Percentiles rank a stretch among this genome's conserved stretches.
phyloP scores from a whole-genome alignment of 768 basidiomycete species.

The Termitomyces sp. region DNA sequence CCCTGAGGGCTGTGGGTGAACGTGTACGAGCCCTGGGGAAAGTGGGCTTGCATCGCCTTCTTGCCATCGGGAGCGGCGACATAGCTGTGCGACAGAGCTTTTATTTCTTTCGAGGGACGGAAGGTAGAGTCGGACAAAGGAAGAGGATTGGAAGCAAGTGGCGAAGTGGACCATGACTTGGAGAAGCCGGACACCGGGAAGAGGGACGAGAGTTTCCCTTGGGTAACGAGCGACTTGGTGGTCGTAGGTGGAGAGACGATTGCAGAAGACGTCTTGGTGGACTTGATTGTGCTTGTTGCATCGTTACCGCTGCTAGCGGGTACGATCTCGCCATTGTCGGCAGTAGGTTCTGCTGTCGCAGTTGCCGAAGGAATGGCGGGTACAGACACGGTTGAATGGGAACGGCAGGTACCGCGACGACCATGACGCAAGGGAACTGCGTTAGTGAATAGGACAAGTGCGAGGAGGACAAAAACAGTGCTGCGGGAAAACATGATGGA shows the following conservation, averaged over 20 bases:
- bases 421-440: slow-evolving; percentile 16
- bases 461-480: slow-evolving; percentile 18
- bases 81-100: slow-evolving; percentile 34
- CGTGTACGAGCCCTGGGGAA: slow-evolving; percentile 54
- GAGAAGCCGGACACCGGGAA: slow-evolving; percentile 34
- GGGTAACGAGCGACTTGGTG: slow-evolving; percentile 2
- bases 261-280: slow-evolving; percentile 11
- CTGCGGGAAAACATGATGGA: slow-evolving; percentile 19
- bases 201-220: slow-evolving; percentile 24
- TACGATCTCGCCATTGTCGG: not conserved
- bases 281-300: slow-evolving; percentile 2
- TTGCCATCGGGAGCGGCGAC: slow-evolving; percentile 46
- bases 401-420: slow-evolving; percentile 9
- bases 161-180: slow-evolving; percentile 44
- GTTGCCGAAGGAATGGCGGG: slow-evolving; percentile 1
- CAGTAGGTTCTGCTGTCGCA: not conserved
- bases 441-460: slow-evolving; percentile 19
- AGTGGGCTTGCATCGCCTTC: slow-evolving; percentile 45
- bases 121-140: slow-evolving; percentile 42
- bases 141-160: slow-evolving; percentile 26
- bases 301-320: not conserved
- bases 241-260: slow-evolving; percentile 5
- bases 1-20: slow-evolving; percentile 42
- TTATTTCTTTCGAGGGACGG: slow-evolving; percentile 33
- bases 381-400: slow-evolving; percentile 2